Conservation (phyloP, 2,329 filamentous ascomycete genomes). For the Pyrenochaeta sp. region DNA sequence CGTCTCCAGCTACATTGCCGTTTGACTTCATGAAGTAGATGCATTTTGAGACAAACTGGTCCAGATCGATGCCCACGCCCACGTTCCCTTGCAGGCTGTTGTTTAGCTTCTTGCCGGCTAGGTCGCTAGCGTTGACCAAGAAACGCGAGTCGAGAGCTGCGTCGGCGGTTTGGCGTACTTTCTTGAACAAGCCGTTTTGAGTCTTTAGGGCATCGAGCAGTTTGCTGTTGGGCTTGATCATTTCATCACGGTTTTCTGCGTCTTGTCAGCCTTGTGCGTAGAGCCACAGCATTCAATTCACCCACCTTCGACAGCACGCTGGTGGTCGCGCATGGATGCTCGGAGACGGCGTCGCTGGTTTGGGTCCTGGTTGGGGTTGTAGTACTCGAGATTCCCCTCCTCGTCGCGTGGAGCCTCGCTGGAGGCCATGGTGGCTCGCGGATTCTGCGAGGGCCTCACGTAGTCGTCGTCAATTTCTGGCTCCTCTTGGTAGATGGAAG, state of each 20-base stretch:
- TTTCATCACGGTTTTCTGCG: conserved; percentile 74
- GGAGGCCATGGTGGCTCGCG: too few species aligned
- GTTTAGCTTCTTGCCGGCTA: conserved; percentile 79
- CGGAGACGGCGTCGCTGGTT: conserved; percentile 76
- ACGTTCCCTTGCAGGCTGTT: conserved; percentile 76
- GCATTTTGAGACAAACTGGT: conserved; percentile 91
- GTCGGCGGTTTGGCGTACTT: conserved; percentile 87
- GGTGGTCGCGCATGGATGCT: conserved; percentile 72
- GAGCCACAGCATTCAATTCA: not conserved
- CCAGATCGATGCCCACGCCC: conserved; percentile 80
- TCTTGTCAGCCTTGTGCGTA: conserved; percentile 45
- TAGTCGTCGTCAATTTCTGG: conserved; percentile 24
- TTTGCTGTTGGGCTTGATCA: conserved; percentile 69
- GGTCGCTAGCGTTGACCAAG: conserved; percentile 79
- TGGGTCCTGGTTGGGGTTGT: conserved; percentile 83
- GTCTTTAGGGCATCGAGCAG: conserved; percentile 72
- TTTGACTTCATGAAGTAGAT: conserved; percentile 81
- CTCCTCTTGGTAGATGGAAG: conserved; percentile 15
- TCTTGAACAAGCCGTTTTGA: conserved; percentile 69
- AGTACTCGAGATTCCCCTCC: conserved; percentile 53
- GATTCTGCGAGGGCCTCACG: too few species aligned
- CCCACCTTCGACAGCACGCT: conserved; percentile 63
- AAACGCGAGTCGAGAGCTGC: conserved; percentile 90
- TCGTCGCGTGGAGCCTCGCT: too few species aligned
- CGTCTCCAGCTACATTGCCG: conserved; percentile 60